Percentiles rank a stretch among this genome's conserved stretches.
Evolutionary conservation across 169 alveolate species (phyloP).

Genomic region (Plasmodium chabaudi): DNA sequence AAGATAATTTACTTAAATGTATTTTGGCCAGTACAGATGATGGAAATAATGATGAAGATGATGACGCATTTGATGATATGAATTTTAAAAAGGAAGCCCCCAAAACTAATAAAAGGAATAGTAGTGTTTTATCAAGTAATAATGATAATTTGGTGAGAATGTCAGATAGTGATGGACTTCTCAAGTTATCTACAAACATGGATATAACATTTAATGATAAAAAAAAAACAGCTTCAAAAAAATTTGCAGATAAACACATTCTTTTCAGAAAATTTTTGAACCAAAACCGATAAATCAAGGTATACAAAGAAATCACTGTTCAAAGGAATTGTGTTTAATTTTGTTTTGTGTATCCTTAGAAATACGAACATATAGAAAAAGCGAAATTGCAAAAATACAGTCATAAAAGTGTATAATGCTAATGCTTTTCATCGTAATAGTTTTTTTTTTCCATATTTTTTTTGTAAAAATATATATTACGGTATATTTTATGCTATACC

Average conservation of each 20-base stretch:
- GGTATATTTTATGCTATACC: too few relatives aligned
- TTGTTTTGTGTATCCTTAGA: too few relatives aligned
- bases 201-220: slow-evolving; percentile 69
- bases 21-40: slow-evolving; percentile 82
- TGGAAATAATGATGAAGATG: slow-evolving; percentile 84
- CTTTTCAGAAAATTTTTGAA: slow-evolving; percentile 62
- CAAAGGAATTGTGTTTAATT: too few relatives aligned
- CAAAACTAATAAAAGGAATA: slow-evolving; percentile 22
- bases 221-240: slow-evolving; percentile 71
- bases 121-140: slow-evolving; percentile 7
- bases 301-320: too few relatives aligned
- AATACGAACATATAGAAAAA: too few relatives aligned
- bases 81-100: slow-evolving; percentile 34
- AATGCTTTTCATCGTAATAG: too few relatives aligned
- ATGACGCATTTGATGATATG: slow-evolving; percentile 74
- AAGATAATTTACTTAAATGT: slow-evolving; percentile 82
- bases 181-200: slow-evolving; percentile 67
- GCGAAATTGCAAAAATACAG: too few relatives aligned
- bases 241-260: slow-evolving; percentile 71
- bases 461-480: too few relatives aligned
- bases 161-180: slow-evolving; percentile 76
- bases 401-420: too few relatives aligned
- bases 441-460: too few relatives aligned
- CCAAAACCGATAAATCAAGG: slow-evolving; percentile 31
- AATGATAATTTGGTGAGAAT: slow-evolving; percentile 40